phyloP scores from a whole-genome alignment of 78 protist genomes.

The Protostelium mycophagum region DNA sequence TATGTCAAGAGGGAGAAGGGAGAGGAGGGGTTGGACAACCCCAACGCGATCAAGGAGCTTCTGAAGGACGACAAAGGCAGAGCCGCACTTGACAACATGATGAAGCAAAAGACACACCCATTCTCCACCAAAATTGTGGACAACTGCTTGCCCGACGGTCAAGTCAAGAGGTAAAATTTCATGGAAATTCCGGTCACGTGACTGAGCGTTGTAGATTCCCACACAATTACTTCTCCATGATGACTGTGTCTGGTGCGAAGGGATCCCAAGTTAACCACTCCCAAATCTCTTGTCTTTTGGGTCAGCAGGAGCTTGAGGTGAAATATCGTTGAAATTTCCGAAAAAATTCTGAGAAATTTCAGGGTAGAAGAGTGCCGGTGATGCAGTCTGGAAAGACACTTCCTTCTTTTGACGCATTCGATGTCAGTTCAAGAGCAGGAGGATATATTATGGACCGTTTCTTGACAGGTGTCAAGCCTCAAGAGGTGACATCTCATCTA shows the following conservation, averaged over 20 bases:
- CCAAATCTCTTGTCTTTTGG: slow-evolving; percentile 96
- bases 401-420: slow-evolving; percentile 79
- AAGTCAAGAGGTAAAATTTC: slow-evolving; percentile 1
- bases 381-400: slow-evolving; percentile 94
- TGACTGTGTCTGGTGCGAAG: slow-evolving; percentile 98
- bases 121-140: slow-evolving; percentile 76
- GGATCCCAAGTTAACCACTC: slow-evolving; percentile 95
- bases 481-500: too few species aligned
- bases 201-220: slow-evolving; percentile 78
- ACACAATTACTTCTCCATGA: slow-evolving; percentile 86
- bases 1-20: background rate
- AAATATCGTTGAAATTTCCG: too few species aligned
- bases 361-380: slow-evolving; percentile 96
- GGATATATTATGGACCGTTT: slow-evolving; percentile 93
- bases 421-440: slow-evolving; percentile 87
- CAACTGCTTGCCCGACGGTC: slow-evolving; percentile 84
- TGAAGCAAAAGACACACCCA: slow-evolving; percentile 38
- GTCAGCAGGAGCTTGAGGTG: slow-evolving; percentile 94
- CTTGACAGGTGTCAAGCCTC: slow-evolving; percentile 96
- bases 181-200: background rate
- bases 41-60: background rate
- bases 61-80: background rate
- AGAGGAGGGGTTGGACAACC: background rate
- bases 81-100: slow-evolving; percentile 53
- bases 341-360: too few species aligned